Base-by-base conservation (phyloP, 2,329 filamentous ascomycete species). In the Penicillium capsulatum region DNA sequence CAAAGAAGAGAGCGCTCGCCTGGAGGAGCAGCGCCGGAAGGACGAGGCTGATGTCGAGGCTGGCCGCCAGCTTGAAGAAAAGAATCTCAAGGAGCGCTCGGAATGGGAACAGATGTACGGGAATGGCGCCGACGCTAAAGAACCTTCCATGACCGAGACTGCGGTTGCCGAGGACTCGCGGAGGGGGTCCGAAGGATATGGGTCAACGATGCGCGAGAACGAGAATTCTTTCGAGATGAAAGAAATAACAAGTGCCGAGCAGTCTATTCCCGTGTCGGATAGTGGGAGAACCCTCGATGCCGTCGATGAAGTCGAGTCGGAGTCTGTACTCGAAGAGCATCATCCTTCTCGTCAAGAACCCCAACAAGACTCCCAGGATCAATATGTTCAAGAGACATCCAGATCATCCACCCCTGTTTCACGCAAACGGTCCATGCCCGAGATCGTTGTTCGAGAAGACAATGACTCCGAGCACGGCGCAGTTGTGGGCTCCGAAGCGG, bases 41-140 rank as follows among this genome's bases (percentile, higher is more conserved):
- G 64, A 76, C 68, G 53, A 76, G 34, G 78, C 84, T 47, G 86
- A 95, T 58, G 79, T 81, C 40, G 79, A 80, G 28, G 73, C 84
- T 2, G 88, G 86, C 3, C 76, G 80, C 37, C 75, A 79, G 38
- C 46, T 74, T 2, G 68, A 74, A 47, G 64, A 70, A 37, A 63
- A 64, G 22, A 72, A 69, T 31, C 58, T 65, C 24, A 57, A 59
- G 20, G 71, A 74, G 28, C 61, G 69, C 26, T 57, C 58, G 17
- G 58, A 80, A 45, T 96, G 90, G 90, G 90, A 96, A 59, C 76
- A 77, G 4, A 71, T 77, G 2, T 92, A 94, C 51, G 86, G 84
- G 0, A 73, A 84, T 47, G 78, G 77, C 40, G 64, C 70, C 17
- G 51, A 61, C 30, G 44, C 41, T 14, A 58, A 65, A 57, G 50